Conservation (phyloP, 2,329 filamentous ascomycete genomes). For the Drechslerella dactyloides region DNA sequence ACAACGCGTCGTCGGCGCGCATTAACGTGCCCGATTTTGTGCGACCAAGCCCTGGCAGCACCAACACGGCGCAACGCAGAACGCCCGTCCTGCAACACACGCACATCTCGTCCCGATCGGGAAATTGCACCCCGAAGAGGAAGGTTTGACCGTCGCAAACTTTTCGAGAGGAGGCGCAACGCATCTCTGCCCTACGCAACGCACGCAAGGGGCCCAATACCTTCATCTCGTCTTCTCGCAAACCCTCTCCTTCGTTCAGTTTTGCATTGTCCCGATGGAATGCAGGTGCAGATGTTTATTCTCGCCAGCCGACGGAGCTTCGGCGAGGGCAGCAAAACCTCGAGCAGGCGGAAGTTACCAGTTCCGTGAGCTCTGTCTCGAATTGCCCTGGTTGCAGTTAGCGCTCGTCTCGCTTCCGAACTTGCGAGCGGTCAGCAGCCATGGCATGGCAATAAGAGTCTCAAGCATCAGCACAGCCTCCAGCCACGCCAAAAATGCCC, state of each 20-base stretch:
- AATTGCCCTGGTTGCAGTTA: background rate
- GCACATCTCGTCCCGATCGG: conserved; percentile 10
- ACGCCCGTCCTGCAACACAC: conserved; percentile 13
- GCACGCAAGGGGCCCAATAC: background rate
- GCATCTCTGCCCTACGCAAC: conserved; percentile 9
- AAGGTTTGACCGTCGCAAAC: conserved; percentile 10
- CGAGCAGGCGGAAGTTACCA: background rate
- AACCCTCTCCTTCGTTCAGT: too few relatives aligned
- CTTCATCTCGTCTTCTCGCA: too few relatives aligned
- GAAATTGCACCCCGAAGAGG: conserved; percentile 26
- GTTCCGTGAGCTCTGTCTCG: conserved; percentile 1
- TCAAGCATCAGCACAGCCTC: too few relatives aligned
- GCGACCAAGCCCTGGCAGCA: conserved; percentile 10
- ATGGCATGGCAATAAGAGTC: background rate
- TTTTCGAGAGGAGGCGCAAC: too few relatives aligned
- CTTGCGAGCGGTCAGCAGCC: background rate
- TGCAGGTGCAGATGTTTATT: background rate
- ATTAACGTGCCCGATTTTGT: conserved; percentile 14
- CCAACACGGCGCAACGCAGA: conserved; percentile 17
- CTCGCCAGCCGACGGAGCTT: background rate
- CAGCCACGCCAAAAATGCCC: background rate
- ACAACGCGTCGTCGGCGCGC: conserved; percentile 38
- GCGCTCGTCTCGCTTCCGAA: conserved; percentile 2
- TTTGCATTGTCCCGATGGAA: too few relatives aligned
- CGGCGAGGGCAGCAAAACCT: background rate